Base-by-base conservation (phyloP, 306 rosid species). In the Corylus avellana region DNA sequence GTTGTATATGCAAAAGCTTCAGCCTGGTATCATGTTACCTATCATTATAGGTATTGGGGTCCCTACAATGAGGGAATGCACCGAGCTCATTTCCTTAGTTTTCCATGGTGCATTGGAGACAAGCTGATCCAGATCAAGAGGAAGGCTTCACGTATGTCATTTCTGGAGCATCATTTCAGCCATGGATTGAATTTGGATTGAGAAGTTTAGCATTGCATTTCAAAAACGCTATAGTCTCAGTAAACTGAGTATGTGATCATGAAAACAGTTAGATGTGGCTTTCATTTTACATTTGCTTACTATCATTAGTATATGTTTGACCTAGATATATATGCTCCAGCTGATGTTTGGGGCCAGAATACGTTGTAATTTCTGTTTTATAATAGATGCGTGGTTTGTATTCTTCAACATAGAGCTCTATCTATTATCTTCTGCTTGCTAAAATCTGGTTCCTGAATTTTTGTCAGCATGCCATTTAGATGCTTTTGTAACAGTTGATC, bases 21-120 rank as follows among this genome's bases (percentile, higher is more conserved):
- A 9, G 93, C 96, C 22, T 90, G 96, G 97, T 90, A 92, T 46
- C 16, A 89, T 83, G 96, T 92, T 50, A 89, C 97, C 8, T 92
- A 92, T 80, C 92, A 92, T 82, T 88, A 82, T 12, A 77, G 75
- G 29, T 90, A 86, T 55, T 92, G 86, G 84, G 97, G 92, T 46
- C 37, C 59, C 80, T 90, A 80, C 72, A 88, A 88, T 74, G 91
- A 87, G 59, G 93, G 90, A 2, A 37, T 83, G 72, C 58, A 86
- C 42, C 87, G 89, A 50, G 81, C 77, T 59, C 85, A 87, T 78
- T 87, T 75, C 74, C 70, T 87, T 11, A 87, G 86, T 75, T 84
- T 87, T 48, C 75, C 90, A 0, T 87, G 87, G 90, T 84, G 90
- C 61, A 78, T 84, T 39, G 78, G 12, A 14, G 84, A 84, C 80